Evolutionary conservation across 495 filamentous ascomycete genomes (phyloP), one percentile per base, ranked within the genome.

Genomic region (Aspergillus sclerotiicarbonarius): DNA sequence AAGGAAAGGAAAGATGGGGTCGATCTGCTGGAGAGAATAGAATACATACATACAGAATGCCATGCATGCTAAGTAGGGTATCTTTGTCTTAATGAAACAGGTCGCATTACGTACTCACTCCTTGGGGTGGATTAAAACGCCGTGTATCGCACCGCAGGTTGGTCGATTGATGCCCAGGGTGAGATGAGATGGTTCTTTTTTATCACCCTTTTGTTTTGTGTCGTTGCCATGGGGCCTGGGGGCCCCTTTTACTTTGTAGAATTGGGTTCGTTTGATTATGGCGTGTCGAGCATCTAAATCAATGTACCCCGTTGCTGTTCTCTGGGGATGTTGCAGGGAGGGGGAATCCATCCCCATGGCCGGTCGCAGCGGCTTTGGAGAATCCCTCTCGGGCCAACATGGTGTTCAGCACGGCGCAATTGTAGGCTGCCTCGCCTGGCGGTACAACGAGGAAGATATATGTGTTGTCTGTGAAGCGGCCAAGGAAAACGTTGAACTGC

Each of bases 381-480:
- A 98, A 97, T 58, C 88, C 88, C 62, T 88, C 83, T 33, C 90
- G 77, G 5, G 92, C 95, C 39, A 94, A 84, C 66, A 88, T 85
- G 60, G 92, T 91, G 65, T 98, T 98, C 63, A 96, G 72, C 69
- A 91, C 82, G 18, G 92, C 92, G 56, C 87, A 87, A 59, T 96
- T 96, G 68, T 93, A 92, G 33, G 90, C 83, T 6, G 88, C 87
- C 64, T 95, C 92, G 12, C 90, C 90, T 0, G 91, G 91, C 0
- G 92, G 92, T 61, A 96, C 84, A 18, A 93, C 88, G 0, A 93
- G 87, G 56, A 96, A 88, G 51, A 98, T 87, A 65, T 97, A 98
- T 9, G 94, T 98, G 66, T 98, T 98, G 37, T 92, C 91, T 0
- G 94, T 98, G 64, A 98, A 88, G 54, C 92, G 89, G 60, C 88